A percentile compares a stretch with the other conserved stretches of the same genome.
phyloP scores from a whole-genome alignment of 495 filamentous ascomycete species.

The Lophiotrema nucula region DNA sequence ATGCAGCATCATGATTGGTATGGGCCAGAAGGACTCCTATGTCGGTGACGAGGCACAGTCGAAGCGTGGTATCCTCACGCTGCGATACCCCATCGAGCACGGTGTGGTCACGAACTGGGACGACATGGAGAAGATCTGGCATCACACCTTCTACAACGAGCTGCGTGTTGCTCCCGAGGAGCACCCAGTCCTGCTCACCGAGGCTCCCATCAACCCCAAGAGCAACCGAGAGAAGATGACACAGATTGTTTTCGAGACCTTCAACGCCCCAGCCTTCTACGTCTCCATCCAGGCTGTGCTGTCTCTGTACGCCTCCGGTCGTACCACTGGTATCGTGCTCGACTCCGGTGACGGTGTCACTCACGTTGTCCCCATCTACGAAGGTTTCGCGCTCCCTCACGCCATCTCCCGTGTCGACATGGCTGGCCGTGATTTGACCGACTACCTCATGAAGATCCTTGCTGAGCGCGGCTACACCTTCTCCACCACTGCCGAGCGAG shows the following conservation, averaged over 20 bases:
- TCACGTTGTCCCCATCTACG: slow-evolving; percentile 99
- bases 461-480: slow-evolving; percentile 99
- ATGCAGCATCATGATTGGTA: slow-evolving; percentile 99
- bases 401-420: slow-evolving; percentile 99
- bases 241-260: slow-evolving; percentile 99
- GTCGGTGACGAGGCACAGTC: slow-evolving; percentile 99
- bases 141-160: slow-evolving; percentile 99
- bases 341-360: slow-evolving; percentile 99
- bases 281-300: slow-evolving; percentile 99
- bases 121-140: slow-evolving; percentile 99
- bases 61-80: slow-evolving; percentile 99
- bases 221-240: slow-evolving; percentile 99
- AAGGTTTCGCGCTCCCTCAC: slow-evolving; percentile 99
- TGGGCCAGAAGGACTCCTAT: slow-evolving; percentile 99
- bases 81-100: slow-evolving; percentile 99
- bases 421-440: slow-evolving; percentile 98
- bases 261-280: slow-evolving; percentile 99
- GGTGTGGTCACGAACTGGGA: slow-evolving; percentile 99
- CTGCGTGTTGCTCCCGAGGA: slow-evolving; percentile 99
- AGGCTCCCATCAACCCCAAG: slow-evolving; percentile 99
- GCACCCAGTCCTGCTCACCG: slow-evolving; percentile 98
- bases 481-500: slow-evolving; percentile 99
- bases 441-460: slow-evolving; percentile 99
- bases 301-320: slow-evolving; percentile 98
- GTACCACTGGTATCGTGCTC: slow-evolving; percentile 99